Conservation (phyloP, 768 basidiomycete genomes). For the Amyloporia xantha region DNA sequence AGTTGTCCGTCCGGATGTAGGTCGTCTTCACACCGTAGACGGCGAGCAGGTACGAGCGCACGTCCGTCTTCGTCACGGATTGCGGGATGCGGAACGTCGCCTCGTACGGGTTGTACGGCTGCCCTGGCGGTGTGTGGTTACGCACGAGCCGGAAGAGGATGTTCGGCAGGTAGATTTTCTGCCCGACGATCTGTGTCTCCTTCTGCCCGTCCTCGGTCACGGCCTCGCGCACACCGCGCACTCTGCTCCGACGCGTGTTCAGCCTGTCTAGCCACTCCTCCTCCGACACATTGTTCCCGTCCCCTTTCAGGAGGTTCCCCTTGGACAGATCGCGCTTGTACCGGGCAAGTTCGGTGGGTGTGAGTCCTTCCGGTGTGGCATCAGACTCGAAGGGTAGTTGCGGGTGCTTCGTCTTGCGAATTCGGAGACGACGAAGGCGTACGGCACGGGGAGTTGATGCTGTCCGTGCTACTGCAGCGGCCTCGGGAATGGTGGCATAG, state of each 20-base stretch:
- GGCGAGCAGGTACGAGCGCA: constrained; percentile 76
- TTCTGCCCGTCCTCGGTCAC: constrained; percentile 33
- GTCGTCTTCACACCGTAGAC: constrained; percentile 88
- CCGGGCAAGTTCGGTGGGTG: constrained; percentile 56
- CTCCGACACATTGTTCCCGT: constrained; percentile 34
- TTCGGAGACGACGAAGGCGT: constrained; percentile 54
- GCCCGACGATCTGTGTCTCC: constrained; percentile 59
- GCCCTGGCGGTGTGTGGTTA: constrained; percentile 68
- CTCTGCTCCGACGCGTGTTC: constrained; percentile 51
- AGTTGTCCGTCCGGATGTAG: constrained; percentile 94
- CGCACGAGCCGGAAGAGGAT: constrained; percentile 75
- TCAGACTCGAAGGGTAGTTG: constrained; percentile 36
- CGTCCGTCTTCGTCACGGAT: constrained; percentile 86
- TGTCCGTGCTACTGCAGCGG: constrained; percentile 46
- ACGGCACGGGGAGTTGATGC: constrained; percentile 71
- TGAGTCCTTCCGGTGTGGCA: constrained; percentile 48
- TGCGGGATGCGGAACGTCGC: constrained; percentile 92
- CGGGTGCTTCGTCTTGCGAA: constrained; percentile 27
- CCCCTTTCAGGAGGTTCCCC: constrained; percentile 36
- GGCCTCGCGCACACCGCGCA: constrained; percentile 53
- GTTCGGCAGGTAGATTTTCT: constrained; percentile 87
- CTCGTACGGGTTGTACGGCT: constrained; percentile 90
- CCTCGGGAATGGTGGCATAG: constrained; percentile 34
- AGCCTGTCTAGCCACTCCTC: constrained; percentile 53
- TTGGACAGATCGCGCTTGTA: constrained; percentile 53